These are phyloP conservation scores for Geotrichum armillariae DNA, from an alignment of 1,139 yeast genomes.

Conservation along the genomic window DNA sequence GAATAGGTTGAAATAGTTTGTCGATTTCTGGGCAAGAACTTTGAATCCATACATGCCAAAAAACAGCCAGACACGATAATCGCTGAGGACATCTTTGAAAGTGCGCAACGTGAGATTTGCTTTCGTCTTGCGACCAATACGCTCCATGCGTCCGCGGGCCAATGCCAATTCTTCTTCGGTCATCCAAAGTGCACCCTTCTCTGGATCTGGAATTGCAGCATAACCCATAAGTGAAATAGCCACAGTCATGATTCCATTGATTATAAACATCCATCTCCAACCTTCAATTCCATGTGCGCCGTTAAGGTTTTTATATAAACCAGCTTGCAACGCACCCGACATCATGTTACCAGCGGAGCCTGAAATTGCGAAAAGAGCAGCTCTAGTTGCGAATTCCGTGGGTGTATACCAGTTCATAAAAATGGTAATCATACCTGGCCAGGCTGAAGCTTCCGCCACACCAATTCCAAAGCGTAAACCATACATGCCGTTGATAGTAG, in stretches of 20 bases:
- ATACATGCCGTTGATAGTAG: conserved; percentile 47
- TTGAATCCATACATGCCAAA: conserved; percentile 10
- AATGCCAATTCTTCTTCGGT: conserved; percentile 33
- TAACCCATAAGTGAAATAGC: conserved; percentile 66
- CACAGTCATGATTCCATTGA: conserved; percentile 53
- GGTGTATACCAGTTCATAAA: conserved; percentile 52
- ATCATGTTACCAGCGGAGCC: conserved; percentile 42
- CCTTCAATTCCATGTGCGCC: conserved; percentile 43
- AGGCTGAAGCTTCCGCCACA: conserved; percentile 57
- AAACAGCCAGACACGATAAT: conserved; percentile 11
- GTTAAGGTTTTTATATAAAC: conserved; percentile 42
- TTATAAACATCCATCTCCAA: conserved; percentile 56
- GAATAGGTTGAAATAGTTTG: conserved; percentile 8
- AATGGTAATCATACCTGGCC: conserved; percentile 56
- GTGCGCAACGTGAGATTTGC: conserved; percentile 5
- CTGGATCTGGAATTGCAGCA: conserved; percentile 67
- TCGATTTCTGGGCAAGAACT: conserved; percentile 11
- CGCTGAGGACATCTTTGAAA: conserved; percentile 9
- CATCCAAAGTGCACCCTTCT: conserved; percentile 41
- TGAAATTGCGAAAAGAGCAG: conserved; percentile 20
- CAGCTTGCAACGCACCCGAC: conserved; percentile 49
- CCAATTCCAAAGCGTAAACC: conserved; percentile 62
- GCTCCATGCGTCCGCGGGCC: conserved; percentile 32
- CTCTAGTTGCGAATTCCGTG: conserved; percentile 4
- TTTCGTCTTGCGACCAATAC: conserved; percentile 5